A percentile compares a stretch with the other conserved stretches of the same genome.
phyloP scores from a whole-genome alignment of 345 rosid genomes.

The Salix koriyanagi region DNA sequence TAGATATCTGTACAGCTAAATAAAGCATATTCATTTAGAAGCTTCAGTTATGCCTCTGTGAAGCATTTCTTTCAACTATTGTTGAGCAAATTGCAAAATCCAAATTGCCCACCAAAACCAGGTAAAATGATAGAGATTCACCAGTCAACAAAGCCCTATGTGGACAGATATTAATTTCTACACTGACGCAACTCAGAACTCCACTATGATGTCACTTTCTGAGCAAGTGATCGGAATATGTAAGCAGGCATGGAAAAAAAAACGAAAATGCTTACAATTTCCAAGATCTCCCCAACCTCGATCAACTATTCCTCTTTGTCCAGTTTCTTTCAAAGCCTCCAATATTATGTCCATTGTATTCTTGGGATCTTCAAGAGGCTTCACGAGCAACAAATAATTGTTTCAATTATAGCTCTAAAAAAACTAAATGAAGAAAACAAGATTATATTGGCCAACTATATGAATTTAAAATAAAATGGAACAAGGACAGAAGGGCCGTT shows the following conservation, averaged over 20 bases:
- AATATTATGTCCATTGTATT: slow-evolving; percentile 66
- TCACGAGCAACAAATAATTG: slow-evolving; percentile 22
- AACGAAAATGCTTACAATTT: slow-evolving; percentile 48
- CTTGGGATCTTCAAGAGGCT: slow-evolving; percentile 94
- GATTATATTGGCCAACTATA: not conserved
- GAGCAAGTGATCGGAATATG: not conserved
- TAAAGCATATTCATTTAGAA: not conserved
- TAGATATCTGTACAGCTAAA: not conserved
- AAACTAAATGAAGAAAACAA: not conserved
- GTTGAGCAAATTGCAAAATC: not conserved
- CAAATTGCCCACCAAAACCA: not conserved
- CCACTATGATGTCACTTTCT: not conserved
- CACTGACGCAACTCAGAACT: not conserved
- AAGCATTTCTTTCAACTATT: not conserved
- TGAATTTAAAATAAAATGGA: not conserved
- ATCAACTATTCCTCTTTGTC: slow-evolving; percentile 89
- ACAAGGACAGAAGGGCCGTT: not conserved
- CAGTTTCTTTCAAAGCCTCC: slow-evolving; percentile 77
- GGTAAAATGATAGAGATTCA: not conserved
- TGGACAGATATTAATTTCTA: not conserved
- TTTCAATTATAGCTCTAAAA: slow-evolving; percentile 4
- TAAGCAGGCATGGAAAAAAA: not conserved
- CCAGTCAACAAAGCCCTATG: not conserved
- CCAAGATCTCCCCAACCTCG: slow-evolving; percentile 98
- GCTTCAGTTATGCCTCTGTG: not conserved